Percentiles rank a stretch among this genome's conserved stretches.
phyloP scores from a whole-genome alignment of 2,329 filamentous ascomycete species.

The Daldinia eschscholtzii region DNA sequence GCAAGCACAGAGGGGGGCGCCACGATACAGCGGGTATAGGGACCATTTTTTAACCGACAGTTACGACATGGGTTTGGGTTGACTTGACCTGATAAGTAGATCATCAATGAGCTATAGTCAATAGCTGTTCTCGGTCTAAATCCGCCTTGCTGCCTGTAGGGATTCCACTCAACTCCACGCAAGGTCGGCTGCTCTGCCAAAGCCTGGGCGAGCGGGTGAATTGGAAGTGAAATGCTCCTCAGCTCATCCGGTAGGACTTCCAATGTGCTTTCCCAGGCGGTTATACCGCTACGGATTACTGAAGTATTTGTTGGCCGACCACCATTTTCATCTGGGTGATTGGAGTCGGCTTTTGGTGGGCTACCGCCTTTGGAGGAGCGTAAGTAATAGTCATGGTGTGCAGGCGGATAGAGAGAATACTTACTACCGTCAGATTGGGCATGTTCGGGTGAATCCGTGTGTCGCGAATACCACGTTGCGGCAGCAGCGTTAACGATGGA shows the following conservation, averaged over 20 bases:
- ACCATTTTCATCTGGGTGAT: conserved; percentile 10
- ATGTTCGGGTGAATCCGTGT: conserved; percentile 32
- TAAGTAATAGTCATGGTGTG: conserved; percentile 5
- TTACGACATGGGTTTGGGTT: conserved; percentile 50
- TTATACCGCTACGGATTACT: conserved; percentile 40
- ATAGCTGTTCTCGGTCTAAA: conserved; percentile 47
- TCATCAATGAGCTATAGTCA: conserved; percentile 50
- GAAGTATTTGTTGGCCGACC: conserved; percentile 15
- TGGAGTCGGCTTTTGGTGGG: neutral
- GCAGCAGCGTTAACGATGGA: conserved; percentile 46
- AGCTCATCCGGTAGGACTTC: conserved; percentile 45
- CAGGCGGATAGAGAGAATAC: conserved; percentile 8
- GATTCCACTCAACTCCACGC: conserved; percentile 49
- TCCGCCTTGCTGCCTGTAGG: conserved; percentile 45
- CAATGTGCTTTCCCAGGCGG: conserved; percentile 46
- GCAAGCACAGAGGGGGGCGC: conserved; percentile 46
- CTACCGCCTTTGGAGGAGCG: neutral
- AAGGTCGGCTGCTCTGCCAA: conserved; percentile 44
- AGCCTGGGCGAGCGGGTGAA: conserved; percentile 45
- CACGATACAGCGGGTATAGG: conserved; percentile 48
- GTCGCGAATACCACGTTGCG: conserved; percentile 46
- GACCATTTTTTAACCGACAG: conserved; percentile 48
- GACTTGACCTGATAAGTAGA: conserved; percentile 49
- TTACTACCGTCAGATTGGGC: conserved; percentile 36
- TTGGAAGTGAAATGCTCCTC: conserved; percentile 25